These are phyloP conservation scores for Nemania abortiva DNA, from an alignment of 2,329 filamentous ascomycete species.

Conservation along the genomic window DNA sequence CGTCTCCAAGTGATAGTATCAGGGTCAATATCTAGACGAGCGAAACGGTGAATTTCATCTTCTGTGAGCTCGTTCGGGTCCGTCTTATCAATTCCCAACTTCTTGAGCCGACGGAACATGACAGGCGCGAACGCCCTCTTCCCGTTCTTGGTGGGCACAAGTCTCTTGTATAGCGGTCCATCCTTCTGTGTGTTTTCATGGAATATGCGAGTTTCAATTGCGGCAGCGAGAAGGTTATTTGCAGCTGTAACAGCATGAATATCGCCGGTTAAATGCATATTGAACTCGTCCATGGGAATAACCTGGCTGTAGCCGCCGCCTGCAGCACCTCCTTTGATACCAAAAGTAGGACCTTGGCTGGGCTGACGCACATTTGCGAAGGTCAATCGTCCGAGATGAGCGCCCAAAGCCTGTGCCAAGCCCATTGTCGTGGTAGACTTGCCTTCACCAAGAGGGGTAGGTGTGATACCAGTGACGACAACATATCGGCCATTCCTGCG, in stretches of 20 bases:
- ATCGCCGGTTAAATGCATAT: conserved; percentile 95
- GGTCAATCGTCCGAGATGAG: conserved; percentile 85
- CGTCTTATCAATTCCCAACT: conserved; percentile 95
- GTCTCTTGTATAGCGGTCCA: conserved; percentile 83
- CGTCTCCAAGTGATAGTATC: conserved; percentile 97
- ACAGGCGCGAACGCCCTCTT: conserved; percentile 87
- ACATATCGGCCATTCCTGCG: conserved; percentile 91
- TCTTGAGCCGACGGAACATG: conserved; percentile 94
- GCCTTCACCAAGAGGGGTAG: conserved; percentile 94
- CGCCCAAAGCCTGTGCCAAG: conserved; percentile 90
- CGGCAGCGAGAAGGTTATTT: conserved; percentile 95
- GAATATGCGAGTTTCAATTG: conserved; percentile 98
- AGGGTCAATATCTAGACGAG: conserved; percentile 95
- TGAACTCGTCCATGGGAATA: conserved; percentile 99
- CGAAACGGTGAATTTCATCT: conserved; percentile 89
- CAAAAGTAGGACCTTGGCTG: conserved; percentile 96
- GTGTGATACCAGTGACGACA: conserved; percentile 94
- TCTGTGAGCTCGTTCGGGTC: conserved; percentile 90
- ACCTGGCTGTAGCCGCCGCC: conserved; percentile 99
- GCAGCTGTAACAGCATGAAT: conserved; percentile 97
- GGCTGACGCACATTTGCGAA: conserved; percentile 98
- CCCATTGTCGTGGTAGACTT: conserved; percentile 99
- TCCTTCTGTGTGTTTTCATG: conserved; percentile 97
- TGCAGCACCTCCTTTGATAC: conserved; percentile 97
- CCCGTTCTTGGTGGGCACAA: conserved; percentile 91